Base-by-base conservation (phyloP, 177 flowering plant species). In the Tripterygium wilfordii region DNA sequence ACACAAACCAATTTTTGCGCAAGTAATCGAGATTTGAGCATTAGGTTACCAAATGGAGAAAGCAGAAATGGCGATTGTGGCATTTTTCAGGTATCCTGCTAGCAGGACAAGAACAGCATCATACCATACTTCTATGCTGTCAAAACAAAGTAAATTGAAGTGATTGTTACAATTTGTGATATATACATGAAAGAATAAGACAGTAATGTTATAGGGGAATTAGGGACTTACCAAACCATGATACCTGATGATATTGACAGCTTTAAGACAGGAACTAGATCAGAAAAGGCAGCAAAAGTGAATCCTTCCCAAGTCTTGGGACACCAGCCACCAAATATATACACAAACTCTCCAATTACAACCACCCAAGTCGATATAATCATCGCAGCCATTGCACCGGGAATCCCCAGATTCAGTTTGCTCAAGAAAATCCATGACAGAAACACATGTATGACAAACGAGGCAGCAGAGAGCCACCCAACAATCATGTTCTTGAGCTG, bases 91-190 rank as follows among this genome's bases (percentile, higher is more conserved):
- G 18, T 49, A 49, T 22, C 71, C 71, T 1, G 71, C 55, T 19
- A 67, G 9, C 18, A 67, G 38, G 4, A 67, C 49, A 20, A 67
- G 24, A 32, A 62, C 3, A 10, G 66, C 47, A 39, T 48, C 44
- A 51, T 62, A 67, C 67, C 66, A 67, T 3, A 67, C 16, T 41
- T 67, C 67, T 8, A 66, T 51, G 56, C 69, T 65, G 42, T 40
- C 40, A 9, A 20, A 8, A n/a, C n/a, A n/a, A n/a, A 0, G 45
- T 10, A 40, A 4, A 29, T 1, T 1, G 10, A 29, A 17, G 16
- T 33, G 2, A 3, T 26, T 19, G 14, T 15, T 6, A 28, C 8
- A 26, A 51, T 2, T 1, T n/a, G 36, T 3, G 10, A 3, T 13
- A 31, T 4, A 17, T 19, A 17, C 4, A 8, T 1, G 6, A 28